Evolutionary conservation across 2,329 filamentous ascomycete genomes (phyloP).

Genomic region (Aaosphaeria pasadenensis): DNA sequence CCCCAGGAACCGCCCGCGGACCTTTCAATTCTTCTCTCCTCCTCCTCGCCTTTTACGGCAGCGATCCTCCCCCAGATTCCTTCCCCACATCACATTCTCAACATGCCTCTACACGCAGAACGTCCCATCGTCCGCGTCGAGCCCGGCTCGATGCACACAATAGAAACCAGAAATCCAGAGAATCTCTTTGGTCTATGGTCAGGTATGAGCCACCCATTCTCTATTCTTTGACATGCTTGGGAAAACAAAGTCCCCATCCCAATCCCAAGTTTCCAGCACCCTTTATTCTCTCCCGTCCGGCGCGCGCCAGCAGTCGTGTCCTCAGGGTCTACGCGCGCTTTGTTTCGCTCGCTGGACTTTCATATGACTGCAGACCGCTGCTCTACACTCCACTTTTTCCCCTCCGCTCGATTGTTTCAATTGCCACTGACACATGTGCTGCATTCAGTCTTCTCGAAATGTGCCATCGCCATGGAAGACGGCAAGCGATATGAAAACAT

Average conservation of each 20-base stretch:
- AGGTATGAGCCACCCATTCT: constrained; percentile 61
- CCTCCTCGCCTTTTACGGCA: constrained; percentile 4
- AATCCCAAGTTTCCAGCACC: background rate
- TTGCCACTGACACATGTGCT: constrained; percentile 18
- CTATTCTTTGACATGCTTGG: background rate
- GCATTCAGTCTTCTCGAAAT: constrained; percentile 80
- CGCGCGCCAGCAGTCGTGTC: too few species aligned
- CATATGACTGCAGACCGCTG: constrained; percentile 8
- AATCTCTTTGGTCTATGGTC: constrained; percentile 97
- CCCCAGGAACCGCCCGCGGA: constrained; percentile 5
- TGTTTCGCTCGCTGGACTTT: background rate
- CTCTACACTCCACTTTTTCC: background rate
- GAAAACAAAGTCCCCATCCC: background rate
- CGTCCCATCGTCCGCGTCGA: constrained; percentile 89
- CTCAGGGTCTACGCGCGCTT: too few species aligned
- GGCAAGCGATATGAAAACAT: constrained; percentile 91
- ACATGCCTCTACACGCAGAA: constrained; percentile 80
- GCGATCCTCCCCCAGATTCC: constrained; percentile 6
- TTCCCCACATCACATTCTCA: constrained; percentile 16
- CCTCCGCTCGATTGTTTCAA: background rate
- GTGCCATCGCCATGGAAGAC: constrained; percentile 89
- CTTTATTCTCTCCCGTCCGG: background rate
- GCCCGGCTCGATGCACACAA: constrained; percentile 86
- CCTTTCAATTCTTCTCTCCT: constrained; percentile 1
- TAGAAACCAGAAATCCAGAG: constrained; percentile 88